Base-by-base conservation (phyloP, 495 filamentous ascomycete species). In the Aspergillus olivimuriae region DNA sequence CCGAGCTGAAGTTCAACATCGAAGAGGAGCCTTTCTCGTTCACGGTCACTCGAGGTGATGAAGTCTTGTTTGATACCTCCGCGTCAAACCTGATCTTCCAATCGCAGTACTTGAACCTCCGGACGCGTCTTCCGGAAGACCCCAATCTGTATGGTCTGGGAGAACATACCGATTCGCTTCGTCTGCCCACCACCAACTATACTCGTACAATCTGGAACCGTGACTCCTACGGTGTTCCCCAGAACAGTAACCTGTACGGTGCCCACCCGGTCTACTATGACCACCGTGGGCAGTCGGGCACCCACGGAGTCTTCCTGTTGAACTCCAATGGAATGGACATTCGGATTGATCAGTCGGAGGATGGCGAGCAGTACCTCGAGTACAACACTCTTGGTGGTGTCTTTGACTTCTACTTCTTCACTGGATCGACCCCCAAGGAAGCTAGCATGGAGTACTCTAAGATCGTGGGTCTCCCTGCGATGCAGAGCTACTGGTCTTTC, bases 301-400 rank as follows among this genome's bases (percentile, higher is more conserved):
- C 86, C 2, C 88, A 94, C 57, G 89, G 83, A 31, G 88, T 92
- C 16, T 86, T 94, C 62, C 68, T 92, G 38, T 63, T 89, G 48
- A 90, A 87, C 61, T 84, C 80, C 31, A 87, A 89, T 54, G 89
- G 87, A 11, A 91, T 94, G 84, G 88, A 94, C 47, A 72, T 95
- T 67, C 83, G 84, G 52, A 83, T 94, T 68, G 75, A 87, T 60
- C 76, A 81, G 50, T 76, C 72, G 10, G 62, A 66, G 22, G 62
- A 70, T 16, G 74, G 70, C 0, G 75, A 76, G 6, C 84, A 89
- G 53, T 91, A 83, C 48, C 73, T 94, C 22, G 85, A 94, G 63
- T 94, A 91, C 68, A 89, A 92, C 53, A 78, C 77, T 16, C 66
- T 94, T 1, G 86, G 87, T 32, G 89, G 89, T 19, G 73, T 92